Evolutionary conservation across 257 asterid species (phyloP).

Genomic region (Mitragyna speciosa): DNA sequence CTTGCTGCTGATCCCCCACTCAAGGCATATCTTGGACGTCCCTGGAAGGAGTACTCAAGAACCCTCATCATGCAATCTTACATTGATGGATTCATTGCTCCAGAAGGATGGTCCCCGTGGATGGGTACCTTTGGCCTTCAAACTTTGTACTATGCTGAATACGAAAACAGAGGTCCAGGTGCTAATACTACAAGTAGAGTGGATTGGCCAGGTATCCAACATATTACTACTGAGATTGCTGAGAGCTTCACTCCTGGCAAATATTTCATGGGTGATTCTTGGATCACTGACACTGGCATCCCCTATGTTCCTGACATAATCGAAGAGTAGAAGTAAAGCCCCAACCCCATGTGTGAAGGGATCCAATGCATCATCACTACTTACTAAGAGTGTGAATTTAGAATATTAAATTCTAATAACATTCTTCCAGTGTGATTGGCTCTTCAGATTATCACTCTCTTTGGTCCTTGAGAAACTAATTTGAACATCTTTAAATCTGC

Average conservation of each 20-base stretch:
- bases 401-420: background rate
- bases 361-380: background rate
- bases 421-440: background rate
- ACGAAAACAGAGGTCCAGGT: constrained; percentile 63
- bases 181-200: constrained; percentile 45
- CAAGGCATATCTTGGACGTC: constrained; percentile 63
- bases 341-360: background rate
- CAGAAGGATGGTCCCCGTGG: constrained; percentile 84
- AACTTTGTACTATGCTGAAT: constrained; percentile 72
- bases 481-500: no score
- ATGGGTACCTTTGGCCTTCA: constrained; percentile 50
- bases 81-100: constrained; percentile 53
- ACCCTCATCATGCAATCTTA: constrained; percentile 63
- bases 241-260: constrained; percentile 45
- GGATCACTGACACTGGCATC: constrained; percentile 50
- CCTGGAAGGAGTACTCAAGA: constrained; percentile 78
- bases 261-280: constrained; percentile 39
- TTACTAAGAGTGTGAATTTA: background rate
- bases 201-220: constrained; percentile 64
- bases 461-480: no score
- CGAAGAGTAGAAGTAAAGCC: constrained; percentile 7
- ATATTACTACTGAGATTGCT: constrained; percentile 55
- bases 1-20: constrained; percentile 18
- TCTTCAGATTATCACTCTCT: no score
- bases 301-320: constrained; percentile 51